Percentiles rank a stretch among this genome's conserved stretches.
phyloP scores from a whole-genome alignment of 768 basidiomycete species.

The Krasilnikovozyma curviuscula region DNA sequence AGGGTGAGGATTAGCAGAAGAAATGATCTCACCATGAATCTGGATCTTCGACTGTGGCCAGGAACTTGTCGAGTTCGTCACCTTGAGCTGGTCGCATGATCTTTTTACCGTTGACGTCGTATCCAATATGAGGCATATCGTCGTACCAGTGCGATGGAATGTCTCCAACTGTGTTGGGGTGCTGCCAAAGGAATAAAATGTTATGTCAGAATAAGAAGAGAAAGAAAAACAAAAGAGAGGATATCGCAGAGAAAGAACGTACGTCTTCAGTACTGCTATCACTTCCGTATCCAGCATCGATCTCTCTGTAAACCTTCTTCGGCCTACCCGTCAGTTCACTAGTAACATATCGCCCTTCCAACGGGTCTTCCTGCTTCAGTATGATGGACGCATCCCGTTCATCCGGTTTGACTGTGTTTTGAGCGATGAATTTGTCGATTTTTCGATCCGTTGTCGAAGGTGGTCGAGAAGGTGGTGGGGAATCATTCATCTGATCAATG shows the following conservation, averaged over 20 bases:
- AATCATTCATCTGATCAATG: slow-evolving; percentile 24
- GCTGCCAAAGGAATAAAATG: slow-evolving; percentile 30
- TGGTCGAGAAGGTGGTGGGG: slow-evolving; percentile 11
- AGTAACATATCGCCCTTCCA: slow-evolving; percentile 18
- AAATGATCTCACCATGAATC: slow-evolving; percentile 47
- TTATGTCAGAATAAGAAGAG: neutral
- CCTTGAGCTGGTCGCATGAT: slow-evolving; percentile 83
- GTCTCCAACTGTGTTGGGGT: slow-evolving; percentile 85
- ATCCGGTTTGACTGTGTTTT: slow-evolving; percentile 24
- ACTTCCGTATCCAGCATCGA: slow-evolving; percentile 28
- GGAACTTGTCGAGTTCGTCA: slow-evolving; percentile 92
- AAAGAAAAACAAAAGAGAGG: neutral
- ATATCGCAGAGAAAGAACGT: slow-evolving; percentile 11
- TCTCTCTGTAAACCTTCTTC: slow-evolving; percentile 25
- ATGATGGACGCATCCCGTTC: slow-evolving; percentile 13
- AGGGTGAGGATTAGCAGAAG: neutral
- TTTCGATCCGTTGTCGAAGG: slow-evolving; percentile 16
- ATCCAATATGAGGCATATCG: slow-evolving; percentile 96
- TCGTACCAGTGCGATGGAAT: slow-evolving; percentile 98
- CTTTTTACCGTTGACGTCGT: slow-evolving; percentile 83
- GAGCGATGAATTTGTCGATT: slow-evolving; percentile 20
- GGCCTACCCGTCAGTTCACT: slow-evolving; percentile 23
- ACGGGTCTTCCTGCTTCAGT: slow-evolving; percentile 10
- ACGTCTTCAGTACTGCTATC: slow-evolving; percentile 29
- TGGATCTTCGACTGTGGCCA: slow-evolving; percentile 80